Percentiles rank a stretch among this genome's conserved stretches.
Evolutionary conservation across 2,329 filamentous ascomycete genomes (phyloP).

Genomic region (Curvularia sp.): DNA sequence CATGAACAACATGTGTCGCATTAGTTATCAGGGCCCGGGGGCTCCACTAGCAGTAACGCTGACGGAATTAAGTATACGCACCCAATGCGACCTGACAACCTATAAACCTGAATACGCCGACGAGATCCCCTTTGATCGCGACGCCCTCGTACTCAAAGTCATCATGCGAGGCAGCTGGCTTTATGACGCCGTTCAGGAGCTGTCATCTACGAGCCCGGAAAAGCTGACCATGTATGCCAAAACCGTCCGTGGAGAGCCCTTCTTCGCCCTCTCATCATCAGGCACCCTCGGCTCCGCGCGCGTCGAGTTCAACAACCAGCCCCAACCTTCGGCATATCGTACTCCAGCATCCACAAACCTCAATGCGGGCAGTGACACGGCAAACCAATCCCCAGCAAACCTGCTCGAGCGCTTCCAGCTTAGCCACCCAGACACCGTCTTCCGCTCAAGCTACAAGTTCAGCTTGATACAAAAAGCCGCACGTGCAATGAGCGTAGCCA

Average conservation of each 20-base stretch:
- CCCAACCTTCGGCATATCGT: constrained; percentile 34
- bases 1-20: constrained; percentile 83
- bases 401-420: constrained; percentile 80
- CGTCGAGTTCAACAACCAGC: constrained; percentile 64
- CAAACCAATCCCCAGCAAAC: constrained; percentile 19
- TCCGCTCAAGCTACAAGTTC: constrained; percentile 79
- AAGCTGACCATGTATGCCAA: constrained; percentile 67
- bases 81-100: constrained; percentile 84
- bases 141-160: constrained; percentile 84
- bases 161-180: constrained; percentile 85
- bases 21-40: constrained; percentile 78
- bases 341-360: constrained; percentile 26
- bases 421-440: constrained; percentile 31
- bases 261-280: constrained; percentile 74
- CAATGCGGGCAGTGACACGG: constrained; percentile 9
- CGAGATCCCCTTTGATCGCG: constrained; percentile 86
- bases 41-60: constrained; percentile 84
- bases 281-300: constrained; percentile 67
- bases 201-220: constrained; percentile 72
- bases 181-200: constrained; percentile 74
- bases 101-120: constrained; percentile 73
- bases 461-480: constrained; percentile 82
- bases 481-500: constrained; percentile 91
- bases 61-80: constrained; percentile 76
- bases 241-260: constrained; percentile 58